phyloP scores from a whole-genome alignment of 257 asterid species.

The Nyctanthes arbortristis region DNA sequence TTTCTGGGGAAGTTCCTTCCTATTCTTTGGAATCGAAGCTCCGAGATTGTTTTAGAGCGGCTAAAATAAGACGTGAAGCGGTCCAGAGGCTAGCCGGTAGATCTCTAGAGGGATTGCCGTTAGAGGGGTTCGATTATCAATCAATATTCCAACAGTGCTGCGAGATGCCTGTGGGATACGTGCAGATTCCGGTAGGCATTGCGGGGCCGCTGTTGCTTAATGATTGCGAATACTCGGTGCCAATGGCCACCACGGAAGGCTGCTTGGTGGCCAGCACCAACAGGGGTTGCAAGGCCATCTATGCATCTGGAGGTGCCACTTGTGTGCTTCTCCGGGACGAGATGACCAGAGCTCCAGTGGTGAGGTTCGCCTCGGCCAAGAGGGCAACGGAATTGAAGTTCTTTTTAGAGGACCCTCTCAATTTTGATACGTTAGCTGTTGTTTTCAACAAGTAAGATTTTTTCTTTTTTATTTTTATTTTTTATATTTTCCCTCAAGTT shows the following conservation, averaged over 20 bases:
- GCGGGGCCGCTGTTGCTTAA: slow-evolving; percentile 86
- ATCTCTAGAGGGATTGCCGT: slow-evolving; percentile 64
- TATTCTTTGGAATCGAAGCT: slow-evolving; percentile 39
- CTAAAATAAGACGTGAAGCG: slow-evolving; percentile 38
- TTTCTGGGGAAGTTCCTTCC: slow-evolving; percentile 34
- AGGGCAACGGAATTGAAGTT: slow-evolving; percentile 80
- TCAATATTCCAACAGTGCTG: slow-evolving; percentile 92
- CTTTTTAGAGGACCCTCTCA: slow-evolving; percentile 84
- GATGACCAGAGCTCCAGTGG: slow-evolving; percentile 98
- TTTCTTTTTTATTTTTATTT: background rate
- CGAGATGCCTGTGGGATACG: slow-evolving; percentile 93
- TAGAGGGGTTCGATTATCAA: slow-evolving; percentile 80
- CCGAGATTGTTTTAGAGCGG: slow-evolving; percentile 37
- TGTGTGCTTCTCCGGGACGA: slow-evolving; percentile 69
- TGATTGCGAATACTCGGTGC: slow-evolving; percentile 69
- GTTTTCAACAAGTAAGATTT: slow-evolving; percentile 68
- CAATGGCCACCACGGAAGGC: slow-evolving; percentile 98
- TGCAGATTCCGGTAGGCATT: slow-evolving; percentile 90
- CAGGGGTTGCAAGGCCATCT: slow-evolving; percentile 92
- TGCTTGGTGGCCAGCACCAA: slow-evolving; percentile 92
- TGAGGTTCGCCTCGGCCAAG: slow-evolving; percentile 73
- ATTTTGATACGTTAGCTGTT: slow-evolving; percentile 67
- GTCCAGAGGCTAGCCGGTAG: slow-evolving; percentile 27
- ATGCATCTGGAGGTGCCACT: slow-evolving; percentile 80
- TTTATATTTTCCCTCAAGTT: background rate